These are phyloP conservation scores for Albifimbria verrucaria DNA, from an alignment of 2,329 filamentous ascomycete species.

Conservation along the genomic window DNA sequence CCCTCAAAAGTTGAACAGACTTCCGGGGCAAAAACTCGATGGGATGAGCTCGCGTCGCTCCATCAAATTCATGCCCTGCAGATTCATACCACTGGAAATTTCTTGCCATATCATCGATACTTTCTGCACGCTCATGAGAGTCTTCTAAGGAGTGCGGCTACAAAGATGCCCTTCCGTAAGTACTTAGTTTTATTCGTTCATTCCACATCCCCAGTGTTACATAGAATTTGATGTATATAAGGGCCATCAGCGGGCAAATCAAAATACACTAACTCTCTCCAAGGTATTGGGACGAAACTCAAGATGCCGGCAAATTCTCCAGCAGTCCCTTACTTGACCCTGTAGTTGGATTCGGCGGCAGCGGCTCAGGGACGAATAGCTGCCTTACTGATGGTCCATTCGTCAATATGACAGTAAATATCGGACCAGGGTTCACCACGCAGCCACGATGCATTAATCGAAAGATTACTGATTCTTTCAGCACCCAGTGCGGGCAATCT, in stretches of 20 bases:
- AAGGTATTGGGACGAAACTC: constrained; percentile 8
- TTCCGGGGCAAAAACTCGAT: constrained; percentile 6
- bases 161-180: constrained; percentile 6
- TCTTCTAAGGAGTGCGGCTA: constrained; percentile 8
- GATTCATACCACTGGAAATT: constrained; percentile 6
- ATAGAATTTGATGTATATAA: background rate
- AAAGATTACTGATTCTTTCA: constrained; percentile 6
- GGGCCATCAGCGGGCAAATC: too few species aligned
- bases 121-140: constrained; percentile 8
- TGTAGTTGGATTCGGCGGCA: constrained; percentile 6
- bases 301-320: constrained; percentile 7
- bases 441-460: constrained; percentile 6
- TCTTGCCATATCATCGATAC: constrained; percentile 9
- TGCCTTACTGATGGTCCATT: constrained; percentile 8
- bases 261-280: background rate
- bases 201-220: too few species aligned
- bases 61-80: constrained; percentile 7
- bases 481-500: constrained; percentile 3
- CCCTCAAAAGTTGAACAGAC: constrained; percentile 2
- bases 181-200: background rate
- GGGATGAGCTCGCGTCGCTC: constrained; percentile 6
- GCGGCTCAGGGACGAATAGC: background rate
- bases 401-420: constrained; percentile 7
- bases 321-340: constrained; percentile 5
- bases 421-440: constrained; percentile 8